These are phyloP conservation scores for Ustilago shanxiensis DNA, from an alignment of 1,284 basidiomycete genomes.

Conservation along the genomic window DNA sequence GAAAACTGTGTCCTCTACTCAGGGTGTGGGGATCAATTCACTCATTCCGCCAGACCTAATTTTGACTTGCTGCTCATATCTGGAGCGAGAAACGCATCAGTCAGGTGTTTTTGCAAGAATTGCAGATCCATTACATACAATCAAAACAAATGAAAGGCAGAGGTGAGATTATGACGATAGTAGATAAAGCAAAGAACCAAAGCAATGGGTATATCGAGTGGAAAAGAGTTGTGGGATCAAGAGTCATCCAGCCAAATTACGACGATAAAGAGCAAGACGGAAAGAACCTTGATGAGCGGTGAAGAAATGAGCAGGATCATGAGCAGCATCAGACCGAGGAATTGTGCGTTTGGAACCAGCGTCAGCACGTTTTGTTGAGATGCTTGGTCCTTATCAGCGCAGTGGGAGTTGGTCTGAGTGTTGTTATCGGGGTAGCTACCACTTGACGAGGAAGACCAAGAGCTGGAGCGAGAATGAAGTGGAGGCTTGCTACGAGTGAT, in stretches of 20 bases:
- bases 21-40: no score
- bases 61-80: no score
- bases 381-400: background rate
- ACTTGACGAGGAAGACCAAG: conserved; percentile 17
- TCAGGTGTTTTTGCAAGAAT: background rate
- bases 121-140: background rate
- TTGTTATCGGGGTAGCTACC: background rate
- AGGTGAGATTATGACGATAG: background rate
- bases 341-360: conserved; percentile 37
- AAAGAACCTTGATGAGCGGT: conserved; percentile 48
- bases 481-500: background rate
- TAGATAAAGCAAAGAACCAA: background rate
- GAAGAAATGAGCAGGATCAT: conserved; percentile 49
- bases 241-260: conserved; percentile 24
- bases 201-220: conserved; percentile 7
- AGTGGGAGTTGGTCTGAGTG: background rate
- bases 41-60: no score
- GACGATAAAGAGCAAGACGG: conserved; percentile 35
- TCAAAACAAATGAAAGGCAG: background rate
- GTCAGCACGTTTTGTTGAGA: background rate
- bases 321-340: conserved; percentile 38
- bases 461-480: conserved; percentile 2
- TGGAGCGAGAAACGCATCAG: no score
- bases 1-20: no score
- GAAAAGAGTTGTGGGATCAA: background rate